Conservation (phyloP, 495 filamentous ascomycete species). For the Lasiosphaeria hispida region DNA sequence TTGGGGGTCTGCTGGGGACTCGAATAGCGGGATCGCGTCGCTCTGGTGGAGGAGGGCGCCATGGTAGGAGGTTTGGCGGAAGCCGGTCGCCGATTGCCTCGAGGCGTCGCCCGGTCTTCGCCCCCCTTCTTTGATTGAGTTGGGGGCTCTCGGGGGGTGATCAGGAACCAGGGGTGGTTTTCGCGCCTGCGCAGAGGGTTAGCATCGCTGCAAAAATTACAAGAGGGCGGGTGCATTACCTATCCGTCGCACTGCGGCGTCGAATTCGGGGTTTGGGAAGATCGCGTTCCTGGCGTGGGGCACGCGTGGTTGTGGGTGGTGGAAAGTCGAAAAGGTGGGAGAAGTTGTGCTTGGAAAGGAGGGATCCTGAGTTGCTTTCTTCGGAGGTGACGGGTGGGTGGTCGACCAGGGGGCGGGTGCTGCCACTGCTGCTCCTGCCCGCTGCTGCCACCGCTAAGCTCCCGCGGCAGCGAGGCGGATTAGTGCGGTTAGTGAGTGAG, state of each 20-base stretch:
- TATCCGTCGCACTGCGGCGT: constrained; percentile 20
- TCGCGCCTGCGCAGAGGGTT: constrained; percentile 32
- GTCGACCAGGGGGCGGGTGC: constrained; percentile 23
- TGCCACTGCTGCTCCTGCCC: not conserved
- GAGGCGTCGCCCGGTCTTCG: constrained; percentile 16
- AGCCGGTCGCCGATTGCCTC: not conserved
- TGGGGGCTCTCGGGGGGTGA: constrained; percentile 8
- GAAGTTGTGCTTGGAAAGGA: constrained; percentile 9
- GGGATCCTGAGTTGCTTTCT: constrained; percentile 19
- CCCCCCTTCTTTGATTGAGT: constrained; percentile 31
- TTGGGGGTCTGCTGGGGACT: constrained; percentile 48
- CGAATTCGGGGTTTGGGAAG: constrained; percentile 13
- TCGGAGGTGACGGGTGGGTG: constrained; percentile 27
- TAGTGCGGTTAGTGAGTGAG: too few relatives aligned
- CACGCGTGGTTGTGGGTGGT: constrained; percentile 20
- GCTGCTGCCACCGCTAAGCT: not conserved
- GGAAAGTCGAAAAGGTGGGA: constrained; percentile 19
- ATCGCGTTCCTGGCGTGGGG: constrained; percentile 22
- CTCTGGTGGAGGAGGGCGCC: constrained; percentile 37
- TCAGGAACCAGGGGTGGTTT: constrained; percentile 13
- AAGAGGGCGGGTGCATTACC: constrained; percentile 15
- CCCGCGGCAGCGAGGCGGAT: not conserved
- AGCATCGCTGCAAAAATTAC: constrained; percentile 23
- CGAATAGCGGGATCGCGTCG: constrained; percentile 52
- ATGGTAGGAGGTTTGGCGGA: constrained; percentile 22